A percentile compares a stretch with the other conserved stretches of the same genome.
phyloP scores from a whole-genome alignment of 1,139 yeast species.

The Hanseniaspora uvarum region DNA sequence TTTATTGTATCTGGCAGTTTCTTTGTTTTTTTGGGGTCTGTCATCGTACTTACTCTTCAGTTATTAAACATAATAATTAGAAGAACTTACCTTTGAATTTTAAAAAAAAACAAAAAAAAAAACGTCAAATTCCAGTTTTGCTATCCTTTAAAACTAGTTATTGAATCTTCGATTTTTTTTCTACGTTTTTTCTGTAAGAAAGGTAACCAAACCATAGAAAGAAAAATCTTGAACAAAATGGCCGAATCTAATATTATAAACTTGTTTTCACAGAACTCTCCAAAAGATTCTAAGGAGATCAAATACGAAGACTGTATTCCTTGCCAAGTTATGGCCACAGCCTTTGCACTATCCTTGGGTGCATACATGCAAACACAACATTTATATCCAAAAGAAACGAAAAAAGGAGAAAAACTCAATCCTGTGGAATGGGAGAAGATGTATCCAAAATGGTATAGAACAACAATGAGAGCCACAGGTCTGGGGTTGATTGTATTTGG shows the following conservation, averaged over 20 bases:
- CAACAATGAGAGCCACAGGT: conserved; percentile 43
- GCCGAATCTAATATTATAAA: conserved; percentile 4
- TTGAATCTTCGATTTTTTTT: no score
- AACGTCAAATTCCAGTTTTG: background rate
- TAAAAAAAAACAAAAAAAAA: no score
- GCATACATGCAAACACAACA: conserved; percentile 44
- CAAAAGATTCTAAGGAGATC: conserved; percentile 33
- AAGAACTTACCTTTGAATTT: no score
- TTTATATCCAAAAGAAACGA: conserved; percentile 38
- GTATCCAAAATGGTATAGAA: conserved; percentile 54
- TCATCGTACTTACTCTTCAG: no score
- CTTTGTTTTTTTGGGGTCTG: no score
- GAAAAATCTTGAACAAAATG: background rate
- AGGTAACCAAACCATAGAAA: no score
- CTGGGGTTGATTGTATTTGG: conserved; percentile 46
- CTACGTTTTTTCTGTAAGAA: no score
- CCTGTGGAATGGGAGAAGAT: conserved; percentile 30
- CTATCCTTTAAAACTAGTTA: background rate
- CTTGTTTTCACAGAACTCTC: conserved; percentile 1
- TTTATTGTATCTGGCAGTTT: no score
- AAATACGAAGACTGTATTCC: conserved; percentile 52
- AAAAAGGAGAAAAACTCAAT: conserved; percentile 31
- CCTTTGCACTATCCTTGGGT: conserved; percentile 50
- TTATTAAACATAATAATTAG: no score
- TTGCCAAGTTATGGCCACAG: conserved; percentile 54